Evolutionary conservation across 2,329 filamentous ascomycete genomes (phyloP), one percentile per base, ranked within the genome.

Genomic region (Hysterium pulicare): DNA sequence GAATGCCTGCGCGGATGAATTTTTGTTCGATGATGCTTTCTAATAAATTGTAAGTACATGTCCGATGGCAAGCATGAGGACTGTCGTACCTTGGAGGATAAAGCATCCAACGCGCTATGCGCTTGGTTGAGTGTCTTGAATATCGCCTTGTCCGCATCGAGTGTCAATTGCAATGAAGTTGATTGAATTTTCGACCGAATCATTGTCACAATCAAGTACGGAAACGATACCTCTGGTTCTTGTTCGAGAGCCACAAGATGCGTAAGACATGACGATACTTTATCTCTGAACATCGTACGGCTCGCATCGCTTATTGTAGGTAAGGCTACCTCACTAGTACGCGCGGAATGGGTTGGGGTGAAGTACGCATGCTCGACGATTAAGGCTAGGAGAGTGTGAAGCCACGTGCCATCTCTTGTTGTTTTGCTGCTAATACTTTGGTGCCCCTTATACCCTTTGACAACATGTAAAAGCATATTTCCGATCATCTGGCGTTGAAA

Each of bases 1-100:
- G 44, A 96, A 78, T 0, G 87, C 86, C 46, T 82, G 81, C 13
- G 73, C 57, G 61, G 71, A 50, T 45, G 60, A 60, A 41, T 54
- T 64, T 13, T 60, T 58, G 46, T 49, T 50, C 2, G 49, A 41
- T 15, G 47, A 46, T 7, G 40, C 24, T 20, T 49, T 40, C 40
- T 49, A 40, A 1, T 61, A 39, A 9, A 42, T 22, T 6, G n/a
- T 38, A 15, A 42, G n/a, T 4, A 41, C n/a, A 15, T 13, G 11
- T 11, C n/a, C 11, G 13, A 28, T 17, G n/a, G n/a, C 26, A 24
- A 3, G 7, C n/a, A 21, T 3, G 15, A 21, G 13, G 5, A 36
- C 17, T 41, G 11, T 46, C 39, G 21, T 47, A 48, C 61, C 51
- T 54, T 60, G 33, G 50, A 48, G 28, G 51, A 50, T 4, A 67